These are phyloP conservation scores for Paragyromitra xinjiangensis DNA, from an alignment of 495 filamentous ascomycete species.

Conservation along the genomic window DNA sequence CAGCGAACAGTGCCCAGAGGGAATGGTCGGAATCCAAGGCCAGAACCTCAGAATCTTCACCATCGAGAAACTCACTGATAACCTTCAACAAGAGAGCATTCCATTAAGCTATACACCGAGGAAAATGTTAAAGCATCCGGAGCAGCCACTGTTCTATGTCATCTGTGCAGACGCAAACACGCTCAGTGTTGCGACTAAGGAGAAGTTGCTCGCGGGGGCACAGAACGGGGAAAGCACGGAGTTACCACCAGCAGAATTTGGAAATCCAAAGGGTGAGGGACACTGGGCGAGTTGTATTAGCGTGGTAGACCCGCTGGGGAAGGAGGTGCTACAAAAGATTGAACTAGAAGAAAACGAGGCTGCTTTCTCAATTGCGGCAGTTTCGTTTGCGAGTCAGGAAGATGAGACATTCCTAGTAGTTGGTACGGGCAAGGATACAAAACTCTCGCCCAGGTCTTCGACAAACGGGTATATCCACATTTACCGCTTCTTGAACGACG, in stretches of 20 bases:
- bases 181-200: conserved; percentile 75
- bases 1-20: conserved; percentile 89
- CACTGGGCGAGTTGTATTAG: conserved; percentile 97
- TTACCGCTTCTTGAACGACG: conserved; percentile 88
- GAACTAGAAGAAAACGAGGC: conserved; percentile 91
- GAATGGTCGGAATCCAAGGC: conserved; percentile 94
- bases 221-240: conserved; percentile 73
- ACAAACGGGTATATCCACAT: conserved; percentile 87
- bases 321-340: conserved; percentile 78
- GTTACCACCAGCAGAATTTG: conserved; percentile 85
- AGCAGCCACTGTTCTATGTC: conserved; percentile 87
- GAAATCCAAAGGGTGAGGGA: conserved; percentile 80
- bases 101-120: conserved; percentile 90
- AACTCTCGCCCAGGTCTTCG: conserved; percentile 75
- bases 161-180: conserved; percentile 93
- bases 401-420: conserved; percentile 90
- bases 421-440: conserved; percentile 90
- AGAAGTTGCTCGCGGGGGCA: conserved; percentile 69
- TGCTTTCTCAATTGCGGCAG: conserved; percentile 82
- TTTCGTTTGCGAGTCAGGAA: conserved; percentile 85
- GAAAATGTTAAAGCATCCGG: conserved; percentile 84
- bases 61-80: conserved; percentile 84
- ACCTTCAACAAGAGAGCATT: conserved; percentile 86
- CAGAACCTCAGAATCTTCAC: conserved; percentile 90
- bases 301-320: conserved; percentile 80